A percentile compares a stretch with the other conserved stretches of the same genome.
Conservation (phyloP, 2,329 filamentous ascomycete species). For the Phaeosphaeria sp. region DNA sequence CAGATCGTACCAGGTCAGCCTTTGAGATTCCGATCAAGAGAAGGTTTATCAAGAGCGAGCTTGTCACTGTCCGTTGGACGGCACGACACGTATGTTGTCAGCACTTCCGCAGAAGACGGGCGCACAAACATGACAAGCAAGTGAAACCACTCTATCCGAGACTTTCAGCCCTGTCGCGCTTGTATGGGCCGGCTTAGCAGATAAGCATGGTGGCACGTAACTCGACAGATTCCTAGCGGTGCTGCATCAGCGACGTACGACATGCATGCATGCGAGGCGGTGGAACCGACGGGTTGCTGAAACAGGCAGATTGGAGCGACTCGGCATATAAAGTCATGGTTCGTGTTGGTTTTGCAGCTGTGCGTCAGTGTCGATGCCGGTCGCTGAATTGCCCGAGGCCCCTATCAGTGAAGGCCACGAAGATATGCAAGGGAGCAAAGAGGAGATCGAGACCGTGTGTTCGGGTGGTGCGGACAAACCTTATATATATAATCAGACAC, state of each 20-base stretch:
- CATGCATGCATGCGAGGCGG: not conserved
- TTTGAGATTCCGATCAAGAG: conserved; percentile 17
- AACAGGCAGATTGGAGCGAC: conserved; percentile 31
- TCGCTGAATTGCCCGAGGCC: not conserved
- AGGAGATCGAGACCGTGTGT: not conserved
- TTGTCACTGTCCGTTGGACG: conserved; percentile 2
- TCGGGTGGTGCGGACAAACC: not conserved
- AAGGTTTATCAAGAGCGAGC: not conserved
- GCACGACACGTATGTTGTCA: conserved; percentile 15
- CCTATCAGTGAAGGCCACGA: not conserved
- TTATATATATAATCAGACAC: not conserved
- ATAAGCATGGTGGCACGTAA: conserved; percentile 29
- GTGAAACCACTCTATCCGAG: conserved; percentile 26
- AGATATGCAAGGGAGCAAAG: not conserved
- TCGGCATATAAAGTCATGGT: not conserved
- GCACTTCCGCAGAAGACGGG: conserved; percentile 11
- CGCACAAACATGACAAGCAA: conserved; percentile 5
- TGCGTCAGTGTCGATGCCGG: not conserved
- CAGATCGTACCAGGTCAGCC: conserved; percentile 21
- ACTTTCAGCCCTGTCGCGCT: conserved; percentile 25
- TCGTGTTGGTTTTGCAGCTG: not conserved
- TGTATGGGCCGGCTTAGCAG: conserved; percentile 11
- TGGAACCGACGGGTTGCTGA: conserved; percentile 9
- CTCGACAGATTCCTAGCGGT: conserved; percentile 22
- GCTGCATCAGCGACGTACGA: conserved; percentile 14